phyloP scores from a whole-genome alignment of 164 flowering plant species.

The Houttuynia cordata region DNA sequence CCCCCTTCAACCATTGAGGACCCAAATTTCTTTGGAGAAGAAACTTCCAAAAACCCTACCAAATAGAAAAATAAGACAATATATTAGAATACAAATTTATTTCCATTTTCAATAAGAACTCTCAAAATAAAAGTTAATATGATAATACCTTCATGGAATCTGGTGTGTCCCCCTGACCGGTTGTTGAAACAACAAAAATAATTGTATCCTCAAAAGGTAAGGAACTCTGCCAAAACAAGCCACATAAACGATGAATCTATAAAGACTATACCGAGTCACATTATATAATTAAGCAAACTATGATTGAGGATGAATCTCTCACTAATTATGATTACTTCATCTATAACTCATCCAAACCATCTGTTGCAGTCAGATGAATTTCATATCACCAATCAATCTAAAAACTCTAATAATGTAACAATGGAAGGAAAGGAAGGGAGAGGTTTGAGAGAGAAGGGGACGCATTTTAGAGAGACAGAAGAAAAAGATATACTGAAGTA shows the following conservation, averaged over 20 bases:
- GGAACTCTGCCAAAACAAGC: slow-evolving; percentile 24
- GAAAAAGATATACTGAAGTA: too few relatives aligned
- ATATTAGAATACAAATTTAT: not conserved
- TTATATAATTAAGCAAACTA: not conserved
- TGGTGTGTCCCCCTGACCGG: slow-evolving; percentile 89
- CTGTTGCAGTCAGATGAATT: too few relatives aligned
- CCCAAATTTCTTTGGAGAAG: slow-evolving; percentile 61
- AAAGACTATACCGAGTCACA: too few relatives aligned
- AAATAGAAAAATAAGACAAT: not conserved
- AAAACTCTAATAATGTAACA: too few relatives aligned
- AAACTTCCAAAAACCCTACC: slow-evolving; percentile 79
- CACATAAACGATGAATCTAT: not conserved
- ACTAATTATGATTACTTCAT: not conserved
- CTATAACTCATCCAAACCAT: too few relatives aligned
- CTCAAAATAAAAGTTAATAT: too few relatives aligned
- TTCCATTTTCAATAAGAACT: not conserved
- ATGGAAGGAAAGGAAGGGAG: too few relatives aligned
- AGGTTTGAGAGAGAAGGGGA: too few relatives aligned
- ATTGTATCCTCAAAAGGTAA: slow-evolving; percentile 39
- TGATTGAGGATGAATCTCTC: not conserved
- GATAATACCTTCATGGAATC: slow-evolving; percentile 71
- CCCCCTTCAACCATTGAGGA: slow-evolving; percentile 56
- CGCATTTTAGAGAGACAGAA: too few relatives aligned
- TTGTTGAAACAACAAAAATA: slow-evolving; percentile 83
- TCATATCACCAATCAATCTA: too few relatives aligned